Evolutionary conservation across 164 flowering plant genomes (phyloP).

Genomic region (Magnolia officinalis): DNA sequence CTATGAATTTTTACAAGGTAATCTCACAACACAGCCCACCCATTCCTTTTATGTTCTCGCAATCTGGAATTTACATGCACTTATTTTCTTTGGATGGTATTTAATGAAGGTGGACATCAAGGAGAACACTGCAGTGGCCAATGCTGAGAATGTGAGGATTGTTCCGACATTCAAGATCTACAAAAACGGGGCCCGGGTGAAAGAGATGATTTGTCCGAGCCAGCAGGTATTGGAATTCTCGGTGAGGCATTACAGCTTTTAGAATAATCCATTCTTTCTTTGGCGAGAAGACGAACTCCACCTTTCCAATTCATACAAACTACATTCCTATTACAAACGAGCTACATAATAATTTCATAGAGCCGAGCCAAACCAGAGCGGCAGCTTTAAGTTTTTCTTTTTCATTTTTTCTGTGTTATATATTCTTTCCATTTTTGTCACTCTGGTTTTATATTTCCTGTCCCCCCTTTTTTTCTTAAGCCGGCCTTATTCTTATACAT

Average conservation of each 20-base stretch:
- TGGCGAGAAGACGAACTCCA: not conserved
- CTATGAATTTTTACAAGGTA: conserved; percentile 77
- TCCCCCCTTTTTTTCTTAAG: conserved; percentile 17
- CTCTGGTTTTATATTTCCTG: conserved; percentile 29
- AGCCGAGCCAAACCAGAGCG: conserved; percentile 38
- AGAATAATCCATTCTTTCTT: conserved; percentile 6
- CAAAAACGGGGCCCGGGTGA: conserved; percentile 63
- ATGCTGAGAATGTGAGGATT: conserved; percentile 60
- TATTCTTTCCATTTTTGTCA: conserved; percentile 53
- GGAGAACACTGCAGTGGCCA: conserved; percentile 53
- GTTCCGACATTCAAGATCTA: conserved; percentile 85
- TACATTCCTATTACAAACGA: conserved; percentile 34
- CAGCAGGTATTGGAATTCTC: conserved; percentile 68
- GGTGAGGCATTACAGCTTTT: conserved; percentile 75
- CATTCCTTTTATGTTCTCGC: not conserved
- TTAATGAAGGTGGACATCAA: conserved; percentile 67
- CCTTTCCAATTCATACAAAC: conserved; percentile 24
- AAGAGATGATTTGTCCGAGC: conserved; percentile 79
- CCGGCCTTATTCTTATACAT: conserved; percentile 33
- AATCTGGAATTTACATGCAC: not conserved
- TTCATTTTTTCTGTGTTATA: conserved; percentile 24
- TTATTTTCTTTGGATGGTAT: not conserved
- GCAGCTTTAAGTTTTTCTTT: conserved; percentile 21
- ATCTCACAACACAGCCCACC: not conserved
- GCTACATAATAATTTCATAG: conserved; percentile 34